phyloP scores from a whole-genome alignment of 73 alveolate genomes.

The Tetrahymena thermophila region DNA sequence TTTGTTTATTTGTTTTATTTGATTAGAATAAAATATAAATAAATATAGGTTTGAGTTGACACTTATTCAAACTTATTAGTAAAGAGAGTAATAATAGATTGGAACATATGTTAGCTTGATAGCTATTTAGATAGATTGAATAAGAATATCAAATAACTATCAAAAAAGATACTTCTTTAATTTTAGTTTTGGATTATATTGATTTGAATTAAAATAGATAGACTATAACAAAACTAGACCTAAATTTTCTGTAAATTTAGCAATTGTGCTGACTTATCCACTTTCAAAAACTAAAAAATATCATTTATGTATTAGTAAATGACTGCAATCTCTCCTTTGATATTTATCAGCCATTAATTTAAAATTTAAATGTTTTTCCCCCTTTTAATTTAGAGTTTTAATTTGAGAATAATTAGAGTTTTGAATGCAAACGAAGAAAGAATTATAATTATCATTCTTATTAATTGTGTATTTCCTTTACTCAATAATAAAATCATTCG shows the following conservation, averaged over 20 bases:
- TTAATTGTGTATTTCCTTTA: too few species aligned
- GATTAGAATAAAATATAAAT: background rate
- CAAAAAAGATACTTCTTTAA: background rate
- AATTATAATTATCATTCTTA: too few species aligned
- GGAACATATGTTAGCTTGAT: too few species aligned
- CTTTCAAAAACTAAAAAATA: background rate
- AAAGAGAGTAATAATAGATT: background rate
- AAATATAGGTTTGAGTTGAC: too few species aligned
- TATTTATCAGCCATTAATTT: too few species aligned
- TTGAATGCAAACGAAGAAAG: too few species aligned
- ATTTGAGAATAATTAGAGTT: too few species aligned
- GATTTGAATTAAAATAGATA: background rate
- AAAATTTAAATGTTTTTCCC: too few species aligned
- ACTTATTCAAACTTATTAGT: background rate
- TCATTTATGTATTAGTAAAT: too few species aligned
- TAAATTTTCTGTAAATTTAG: background rate
- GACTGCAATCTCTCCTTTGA: background rate
- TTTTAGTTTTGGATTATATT: background rate
- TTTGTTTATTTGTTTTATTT: background rate
- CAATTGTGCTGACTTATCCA: background rate
- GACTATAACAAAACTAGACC: background rate
- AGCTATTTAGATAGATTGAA: background rate
- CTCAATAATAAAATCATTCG: background rate
- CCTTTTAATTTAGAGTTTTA: too few species aligned
- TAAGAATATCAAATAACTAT: background rate